These are phyloP conservation scores for Proliferodiscus dingleyae DNA, from an alignment of 2,329 filamentous ascomycete genomes.

Conservation along the genomic window DNA sequence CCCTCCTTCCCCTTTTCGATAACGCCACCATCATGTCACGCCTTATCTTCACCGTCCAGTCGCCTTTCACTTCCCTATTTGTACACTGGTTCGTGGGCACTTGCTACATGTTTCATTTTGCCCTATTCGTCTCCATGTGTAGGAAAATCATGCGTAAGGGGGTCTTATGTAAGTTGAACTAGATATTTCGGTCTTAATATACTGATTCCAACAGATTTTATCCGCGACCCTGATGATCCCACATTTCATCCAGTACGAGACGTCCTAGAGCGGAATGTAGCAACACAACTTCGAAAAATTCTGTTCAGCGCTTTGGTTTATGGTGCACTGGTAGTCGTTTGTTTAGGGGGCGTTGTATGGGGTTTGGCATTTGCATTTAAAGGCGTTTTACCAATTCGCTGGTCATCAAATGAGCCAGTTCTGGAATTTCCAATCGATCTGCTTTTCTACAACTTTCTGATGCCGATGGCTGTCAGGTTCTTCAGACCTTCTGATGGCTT, in stretches of 20 bases:
- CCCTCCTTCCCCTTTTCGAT: constrained; percentile 84
- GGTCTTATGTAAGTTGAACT: constrained; percentile 68
- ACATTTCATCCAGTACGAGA: constrained; percentile 97
- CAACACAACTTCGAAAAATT: constrained; percentile 92
- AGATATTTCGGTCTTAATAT: background rate
- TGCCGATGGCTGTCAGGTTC: constrained; percentile 78
- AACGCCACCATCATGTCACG: constrained; percentile 72
- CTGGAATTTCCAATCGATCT: constrained; percentile 93
- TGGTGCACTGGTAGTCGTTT: constrained; percentile 85
- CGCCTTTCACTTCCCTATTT: constrained; percentile 86
- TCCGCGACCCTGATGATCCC: constrained; percentile 94
- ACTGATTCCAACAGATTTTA: constrained; percentile 66
- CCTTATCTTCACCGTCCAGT: constrained; percentile 69
- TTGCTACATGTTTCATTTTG: constrained; percentile 99
- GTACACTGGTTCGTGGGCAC: constrained; percentile 99
- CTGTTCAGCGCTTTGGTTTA: constrained; percentile 95
- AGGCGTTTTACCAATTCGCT: constrained; percentile 81
- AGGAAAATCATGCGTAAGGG: constrained; percentile 94
- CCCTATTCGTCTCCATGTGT: constrained; percentile 97
- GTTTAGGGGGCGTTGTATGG: constrained; percentile 94
- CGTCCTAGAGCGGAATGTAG: constrained; percentile 86
- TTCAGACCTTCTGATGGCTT: constrained; percentile 82
- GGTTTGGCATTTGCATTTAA: constrained; percentile 65
- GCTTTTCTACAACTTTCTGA: constrained; percentile 93
- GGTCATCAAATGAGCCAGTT: constrained; percentile 86